Base-by-base conservation (phyloP, 192 early-diverging fungal species). In the Coemansia aciculifera region DNA sequence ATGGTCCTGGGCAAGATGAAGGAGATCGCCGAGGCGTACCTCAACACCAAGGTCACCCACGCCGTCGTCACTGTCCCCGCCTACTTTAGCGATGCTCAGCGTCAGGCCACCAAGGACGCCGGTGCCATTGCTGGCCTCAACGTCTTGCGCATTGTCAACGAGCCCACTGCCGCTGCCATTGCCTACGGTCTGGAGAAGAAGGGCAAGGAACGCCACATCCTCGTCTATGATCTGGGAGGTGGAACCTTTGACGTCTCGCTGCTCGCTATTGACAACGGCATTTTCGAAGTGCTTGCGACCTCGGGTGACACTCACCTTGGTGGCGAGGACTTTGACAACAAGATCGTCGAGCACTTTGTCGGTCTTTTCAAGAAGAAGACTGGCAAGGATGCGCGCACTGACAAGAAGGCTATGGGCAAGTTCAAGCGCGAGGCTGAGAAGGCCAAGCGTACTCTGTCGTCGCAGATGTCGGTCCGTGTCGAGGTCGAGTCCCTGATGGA, bases 1-100 rank as follows among this genome's bases (percentile, higher is more conserved):
- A 97, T 99, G 95, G 87, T 97, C n/a, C 87, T 98, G 15, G 89
- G 90, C 74, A 99, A 99, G 86, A 95, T 99, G 96, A 98, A 97
- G 88, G 97, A 99, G 73, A 97, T 95, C 31, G 95, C 97, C 13
- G 89, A 90, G 72, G 84, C 81, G 36, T 90, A 85, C 71, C 75
- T 96, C 40, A 90, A 92, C 62, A 94, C 90, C 79, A 77, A 88
- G 21, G 89, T 91, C 61, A 89, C 93, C 74, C 87, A 97, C 83
- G 94, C 95, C 37, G 95, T 99, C 52, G 87, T 99, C 71, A 99
- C 97, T 43, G 97, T 99, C 32, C 97, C 97, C 29, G 97, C 97
- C 63, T 99, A 99, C 85, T 99, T 99, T 86, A 98, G 95, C 87
- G 96, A 98, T 87, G 93, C 94, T 52, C 97, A 98, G 87, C 97